A percentile compares a stretch with the other conserved stretches of the same genome.
Conservation (phyloP, 2,329 filamentous ascomycete species). For the Fusarium sp. region DNA sequence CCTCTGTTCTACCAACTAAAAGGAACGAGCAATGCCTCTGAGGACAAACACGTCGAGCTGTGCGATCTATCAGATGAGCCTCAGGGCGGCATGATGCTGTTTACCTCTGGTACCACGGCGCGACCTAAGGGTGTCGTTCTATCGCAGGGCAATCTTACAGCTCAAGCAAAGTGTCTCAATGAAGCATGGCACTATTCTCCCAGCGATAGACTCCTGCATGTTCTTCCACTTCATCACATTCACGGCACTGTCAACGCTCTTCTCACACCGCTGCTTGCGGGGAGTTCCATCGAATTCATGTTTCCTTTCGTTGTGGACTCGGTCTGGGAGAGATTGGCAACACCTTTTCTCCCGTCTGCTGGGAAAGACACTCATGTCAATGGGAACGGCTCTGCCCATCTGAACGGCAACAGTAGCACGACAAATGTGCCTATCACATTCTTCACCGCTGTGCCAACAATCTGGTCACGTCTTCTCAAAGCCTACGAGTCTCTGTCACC, state of each 20-base stretch:
- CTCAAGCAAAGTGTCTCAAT: slow-evolving; percentile 82
- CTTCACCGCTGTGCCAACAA: slow-evolving; percentile 94
- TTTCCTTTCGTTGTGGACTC: slow-evolving; percentile 90
- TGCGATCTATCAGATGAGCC: slow-evolving; percentile 61
- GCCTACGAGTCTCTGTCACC: slow-evolving; percentile 71
- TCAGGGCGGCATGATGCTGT: slow-evolving; percentile 91
- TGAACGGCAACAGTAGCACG: slow-evolving; percentile 39
- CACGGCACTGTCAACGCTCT: slow-evolving; percentile 95
- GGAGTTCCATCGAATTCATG: slow-evolving; percentile 90
- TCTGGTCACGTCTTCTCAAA: slow-evolving; percentile 91
- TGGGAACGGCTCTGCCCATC: neutral
- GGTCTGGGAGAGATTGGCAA: slow-evolving; percentile 86
- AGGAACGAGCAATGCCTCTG: slow-evolving; percentile 69
- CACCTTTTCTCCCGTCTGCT: slow-evolving; percentile 83
- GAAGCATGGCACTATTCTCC: slow-evolving; percentile 88
- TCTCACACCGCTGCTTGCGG: slow-evolving; percentile 85
- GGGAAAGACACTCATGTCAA: too few relatives aligned
- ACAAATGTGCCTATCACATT: slow-evolving; percentile 72
- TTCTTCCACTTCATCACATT: slow-evolving; percentile 95
- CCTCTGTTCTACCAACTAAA: slow-evolving; percentile 73
- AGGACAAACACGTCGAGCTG: slow-evolving; percentile 64
- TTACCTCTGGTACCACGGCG: slow-evolving; percentile 96
- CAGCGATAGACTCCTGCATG: slow-evolving; percentile 83
- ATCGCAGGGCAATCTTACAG: slow-evolving; percentile 80
- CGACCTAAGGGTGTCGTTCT: slow-evolving; percentile 95